Evolutionary conservation across 768 basidiomycete genomes (phyloP), one percentile per base, ranked within the genome.

Genomic region (Auricularia sp.): DNA sequence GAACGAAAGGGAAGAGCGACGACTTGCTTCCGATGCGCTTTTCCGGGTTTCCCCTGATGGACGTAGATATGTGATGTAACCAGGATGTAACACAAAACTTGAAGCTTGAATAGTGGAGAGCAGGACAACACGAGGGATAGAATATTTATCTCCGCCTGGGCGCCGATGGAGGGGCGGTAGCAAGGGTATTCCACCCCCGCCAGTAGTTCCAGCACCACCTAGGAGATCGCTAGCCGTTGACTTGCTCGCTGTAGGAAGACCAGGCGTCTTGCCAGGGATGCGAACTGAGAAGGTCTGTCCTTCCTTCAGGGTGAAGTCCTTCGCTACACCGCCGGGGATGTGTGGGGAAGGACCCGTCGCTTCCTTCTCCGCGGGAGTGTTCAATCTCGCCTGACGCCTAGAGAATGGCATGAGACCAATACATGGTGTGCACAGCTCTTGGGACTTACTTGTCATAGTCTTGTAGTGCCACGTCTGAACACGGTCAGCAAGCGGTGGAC

Each of bases 241-340:
- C 14, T 72, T 70, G 51, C 71, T 75, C 34, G 29, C 21, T 8
- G 3, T 12, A 29, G 47, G 47, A 6, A 59, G 29, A 4, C 63
- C 64, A 5, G 74, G 67, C 18, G 75, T 66, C 72, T 81, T 81
- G 64, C 93, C 93, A 6, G 94, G 95, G 65, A 97, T 91, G 71
- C 66, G 78, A 68, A 98, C 96, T 3, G 88, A 87, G 74, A 98
- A 95, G 0, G 94, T 97, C 73, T 98, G 91, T 8, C 94, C 94
- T 69, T 93, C 92, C 74, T 96, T 97, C 69, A 98, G 76, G 44
- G 89, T 90, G 75, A 93, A 97, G 69, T 98, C 94, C 74, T 92
- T 91, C 79, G 93, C 93, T 1, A 92, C 91, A 10, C 88, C 91
- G 8, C 81, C 66, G 12, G 92, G 87, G 64, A 89, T 68, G 68